Conservation (phyloP, 345 rosid species). For the Pistacia vera region DNA sequence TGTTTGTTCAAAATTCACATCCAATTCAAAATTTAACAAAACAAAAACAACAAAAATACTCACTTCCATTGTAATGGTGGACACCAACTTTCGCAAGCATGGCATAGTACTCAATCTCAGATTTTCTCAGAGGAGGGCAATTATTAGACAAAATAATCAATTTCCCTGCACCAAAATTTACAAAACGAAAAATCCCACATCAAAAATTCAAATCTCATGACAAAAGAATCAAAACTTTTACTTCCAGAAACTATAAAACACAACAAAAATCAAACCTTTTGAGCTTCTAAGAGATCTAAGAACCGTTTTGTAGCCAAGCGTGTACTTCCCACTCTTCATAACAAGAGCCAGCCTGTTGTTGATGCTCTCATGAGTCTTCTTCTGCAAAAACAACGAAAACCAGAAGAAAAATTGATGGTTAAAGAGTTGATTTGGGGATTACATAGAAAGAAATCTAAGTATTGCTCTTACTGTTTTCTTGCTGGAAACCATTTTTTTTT, state of each 20-base stretch:
- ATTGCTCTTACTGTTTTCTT: constrained; percentile 7
- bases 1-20: background rate
- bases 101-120: constrained; percentile 83
- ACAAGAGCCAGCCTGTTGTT: constrained; percentile 60
- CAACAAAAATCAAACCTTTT: constrained; percentile 34
- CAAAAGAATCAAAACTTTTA: background rate
- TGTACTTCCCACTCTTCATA: constrained; percentile 61
- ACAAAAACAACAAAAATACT: constrained; percentile 20
- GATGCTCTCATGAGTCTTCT: constrained; percentile 70
- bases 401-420: background rate
- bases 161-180: constrained; percentile 23
- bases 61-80: constrained; percentile 86
- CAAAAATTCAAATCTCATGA: background rate
- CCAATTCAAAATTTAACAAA: background rate
- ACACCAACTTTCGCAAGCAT: constrained; percentile 80
- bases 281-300: constrained; percentile 50
- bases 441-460: too few relatives aligned
- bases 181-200: background rate
- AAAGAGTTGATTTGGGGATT: background rate
- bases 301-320: constrained; percentile 58
- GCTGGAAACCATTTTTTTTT: constrained; percentile 14
- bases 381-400: constrained; percentile 27
- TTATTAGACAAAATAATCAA: constrained; percentile 62
- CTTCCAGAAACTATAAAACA: background rate
- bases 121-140: constrained; percentile 76